These are phyloP conservation scores for Cercophora scortea DNA, from an alignment of 495 filamentous ascomycete genomes.

Conservation along the genomic window DNA sequence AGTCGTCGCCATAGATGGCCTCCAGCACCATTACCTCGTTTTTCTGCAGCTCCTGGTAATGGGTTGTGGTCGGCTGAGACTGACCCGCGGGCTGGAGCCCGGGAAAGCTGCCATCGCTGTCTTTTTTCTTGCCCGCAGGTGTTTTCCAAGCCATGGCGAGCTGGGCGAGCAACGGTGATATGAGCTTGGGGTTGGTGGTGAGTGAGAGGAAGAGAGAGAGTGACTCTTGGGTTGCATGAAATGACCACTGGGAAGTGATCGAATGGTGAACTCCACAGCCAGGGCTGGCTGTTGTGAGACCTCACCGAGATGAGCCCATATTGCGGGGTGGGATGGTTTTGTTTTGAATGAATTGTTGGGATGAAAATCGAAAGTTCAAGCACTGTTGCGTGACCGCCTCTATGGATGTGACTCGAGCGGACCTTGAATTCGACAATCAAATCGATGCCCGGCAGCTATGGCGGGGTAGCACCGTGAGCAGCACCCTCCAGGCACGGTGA, in stretches of 20 bases:
- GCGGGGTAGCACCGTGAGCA: too few species aligned
- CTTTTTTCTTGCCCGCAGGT: conserved; percentile 30
- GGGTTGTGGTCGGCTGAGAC: conserved; percentile 33
- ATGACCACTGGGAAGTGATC: not conserved
- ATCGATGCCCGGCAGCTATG: too few species aligned
- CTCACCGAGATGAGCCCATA: conserved; percentile 21
- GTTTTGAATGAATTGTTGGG: too few species aligned
- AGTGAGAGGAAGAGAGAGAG: too few species aligned
- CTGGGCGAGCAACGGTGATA: not conserved
- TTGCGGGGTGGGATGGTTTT: too few species aligned
- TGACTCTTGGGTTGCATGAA: not conserved
- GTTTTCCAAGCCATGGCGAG: conserved; percentile 39
- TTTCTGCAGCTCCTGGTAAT: conserved; percentile 77
- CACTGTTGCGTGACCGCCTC: too few species aligned
- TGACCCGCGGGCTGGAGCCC: conserved; percentile 31
- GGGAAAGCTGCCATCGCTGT: conserved; percentile 28
- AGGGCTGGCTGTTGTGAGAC: conserved; percentile 19
- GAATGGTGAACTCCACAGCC: conserved; percentile 17
- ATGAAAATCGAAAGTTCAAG: not conserved
- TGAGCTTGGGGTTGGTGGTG: not conserved
- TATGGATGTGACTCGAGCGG: too few species aligned
- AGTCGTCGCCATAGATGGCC: conserved; percentile 92
- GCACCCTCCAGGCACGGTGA: too few species aligned
- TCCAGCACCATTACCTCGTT: conserved; percentile 81
- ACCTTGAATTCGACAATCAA: too few species aligned